Evolutionary conservation across 2,329 filamentous ascomycete species (phyloP).

Genomic region (Blumeriella jaapii): DNA sequence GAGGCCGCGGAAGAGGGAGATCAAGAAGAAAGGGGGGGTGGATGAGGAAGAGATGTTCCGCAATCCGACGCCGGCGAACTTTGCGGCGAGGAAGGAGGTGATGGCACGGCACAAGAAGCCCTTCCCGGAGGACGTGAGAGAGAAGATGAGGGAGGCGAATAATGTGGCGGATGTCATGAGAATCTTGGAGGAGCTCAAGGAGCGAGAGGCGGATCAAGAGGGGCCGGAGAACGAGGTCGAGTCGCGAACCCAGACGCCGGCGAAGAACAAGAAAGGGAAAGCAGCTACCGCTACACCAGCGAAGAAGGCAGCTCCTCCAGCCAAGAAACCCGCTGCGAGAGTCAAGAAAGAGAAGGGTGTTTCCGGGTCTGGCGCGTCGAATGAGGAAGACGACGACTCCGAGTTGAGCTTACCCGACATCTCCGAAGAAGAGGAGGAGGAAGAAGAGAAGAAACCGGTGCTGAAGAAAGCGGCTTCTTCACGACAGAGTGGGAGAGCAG

Average conservation of each 20-base stretch:
- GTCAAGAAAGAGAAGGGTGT: constrained; percentile 24
- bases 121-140: constrained; percentile 14
- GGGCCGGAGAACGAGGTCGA: constrained; percentile 2
- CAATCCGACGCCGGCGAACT: constrained; percentile 23
- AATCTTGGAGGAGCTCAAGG: constrained; percentile 18
- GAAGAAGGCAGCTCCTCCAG: constrained; percentile 6
- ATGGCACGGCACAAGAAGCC: constrained; percentile 13
- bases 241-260: constrained; percentile 9
- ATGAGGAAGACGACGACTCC: constrained; percentile 25
- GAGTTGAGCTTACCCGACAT: constrained; percentile 31
- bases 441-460: neutral
- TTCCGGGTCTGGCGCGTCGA: constrained; percentile 25
- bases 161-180: constrained; percentile 21
- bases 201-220: constrained; percentile 2
- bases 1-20: constrained; percentile 61
- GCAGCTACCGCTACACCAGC: constrained; percentile 13
- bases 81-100: constrained; percentile 19
- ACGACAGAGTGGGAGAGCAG: constrained; percentile 16
- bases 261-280: no score
- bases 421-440: constrained; percentile 25
- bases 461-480: constrained; percentile 5
- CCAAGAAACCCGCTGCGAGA: constrained; percentile 10
- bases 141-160: constrained; percentile 13
- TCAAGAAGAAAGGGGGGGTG: constrained; percentile 29
- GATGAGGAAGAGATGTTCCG: constrained; percentile 27